These are phyloP conservation scores for Fusarium subtropicale DNA, from an alignment of 2,329 filamentous ascomycete genomes.

Conservation along the genomic window DNA sequence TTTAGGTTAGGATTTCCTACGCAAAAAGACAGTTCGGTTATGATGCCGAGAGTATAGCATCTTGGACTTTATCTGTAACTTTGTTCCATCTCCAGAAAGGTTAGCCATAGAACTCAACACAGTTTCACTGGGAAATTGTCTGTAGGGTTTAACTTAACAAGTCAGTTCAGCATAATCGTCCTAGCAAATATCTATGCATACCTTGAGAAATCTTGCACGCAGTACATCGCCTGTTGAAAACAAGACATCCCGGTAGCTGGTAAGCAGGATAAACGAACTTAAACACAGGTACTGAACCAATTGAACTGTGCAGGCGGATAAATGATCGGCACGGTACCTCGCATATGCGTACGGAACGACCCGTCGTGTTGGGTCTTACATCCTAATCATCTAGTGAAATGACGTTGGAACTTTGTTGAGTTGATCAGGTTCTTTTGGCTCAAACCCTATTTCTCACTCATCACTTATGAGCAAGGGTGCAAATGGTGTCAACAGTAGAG, in stretches of 20 bases:
- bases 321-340: conserved; percentile 7
- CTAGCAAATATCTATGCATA: background rate
- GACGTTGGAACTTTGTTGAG: conserved; percentile 2
- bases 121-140: background rate
- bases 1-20: background rate
- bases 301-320: background rate
- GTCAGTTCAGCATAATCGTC: background rate
- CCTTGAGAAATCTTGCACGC: background rate
- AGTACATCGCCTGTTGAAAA: background rate
- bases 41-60: background rate
- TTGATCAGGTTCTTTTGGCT: background rate
- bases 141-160: background rate
- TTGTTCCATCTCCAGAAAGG: background rate
- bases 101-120: background rate
- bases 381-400: background rate
- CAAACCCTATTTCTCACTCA: conserved; percentile 3
- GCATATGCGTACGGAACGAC: conserved; percentile 7
- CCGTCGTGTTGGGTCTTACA: background rate
- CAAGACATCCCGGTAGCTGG: background rate
- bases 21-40: background rate
- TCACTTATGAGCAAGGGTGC: background rate
- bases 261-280: background rate
- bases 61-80: background rate
- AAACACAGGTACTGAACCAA: background rate
- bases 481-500: background rate